Evolutionary conservation across 306 rosid species (phyloP).

Genomic region (Morella rubra): DNA sequence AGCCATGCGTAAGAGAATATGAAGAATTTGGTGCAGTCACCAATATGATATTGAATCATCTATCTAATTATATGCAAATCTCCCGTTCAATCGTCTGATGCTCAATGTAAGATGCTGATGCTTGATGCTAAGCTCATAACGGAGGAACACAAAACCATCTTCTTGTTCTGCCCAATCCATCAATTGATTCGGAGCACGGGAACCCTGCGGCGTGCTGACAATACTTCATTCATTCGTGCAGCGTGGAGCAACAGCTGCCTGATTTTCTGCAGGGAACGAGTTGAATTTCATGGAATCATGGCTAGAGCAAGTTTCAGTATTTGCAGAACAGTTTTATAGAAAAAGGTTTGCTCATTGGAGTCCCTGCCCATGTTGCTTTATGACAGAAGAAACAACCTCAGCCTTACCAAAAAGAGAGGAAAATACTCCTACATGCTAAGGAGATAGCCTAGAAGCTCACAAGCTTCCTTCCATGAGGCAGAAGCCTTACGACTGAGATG

Average conservation of each 20-base stretch:
- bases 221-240: constrained; percentile 52
- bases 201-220: constrained; percentile 56
- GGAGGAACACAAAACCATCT: too few species aligned
- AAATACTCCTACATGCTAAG: background rate
- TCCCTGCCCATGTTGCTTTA: background rate
- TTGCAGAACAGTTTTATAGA: background rate
- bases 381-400: background rate
- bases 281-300: background rate
- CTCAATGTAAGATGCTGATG: background rate
- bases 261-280: constrained; percentile 44
- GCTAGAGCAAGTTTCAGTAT: background rate
- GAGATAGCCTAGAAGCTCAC: background rate
- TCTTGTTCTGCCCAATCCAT: background rate
- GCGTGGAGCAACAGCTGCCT: constrained; percentile 48
- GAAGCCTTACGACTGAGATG: too few species aligned
- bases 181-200: constrained; percentile 47
- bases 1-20: background rate
- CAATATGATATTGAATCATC: background rate
- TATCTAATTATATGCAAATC: background rate
- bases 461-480: background rate
- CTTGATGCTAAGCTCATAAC: too few species aligned
- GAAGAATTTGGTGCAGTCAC: constrained; percentile 1
- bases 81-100: background rate
- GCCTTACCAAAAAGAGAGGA: background rate
- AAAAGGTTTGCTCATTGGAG: too few species aligned